Conservation (phyloP, 306 rosid genomes). For the Castanea mollissima region DNA sequence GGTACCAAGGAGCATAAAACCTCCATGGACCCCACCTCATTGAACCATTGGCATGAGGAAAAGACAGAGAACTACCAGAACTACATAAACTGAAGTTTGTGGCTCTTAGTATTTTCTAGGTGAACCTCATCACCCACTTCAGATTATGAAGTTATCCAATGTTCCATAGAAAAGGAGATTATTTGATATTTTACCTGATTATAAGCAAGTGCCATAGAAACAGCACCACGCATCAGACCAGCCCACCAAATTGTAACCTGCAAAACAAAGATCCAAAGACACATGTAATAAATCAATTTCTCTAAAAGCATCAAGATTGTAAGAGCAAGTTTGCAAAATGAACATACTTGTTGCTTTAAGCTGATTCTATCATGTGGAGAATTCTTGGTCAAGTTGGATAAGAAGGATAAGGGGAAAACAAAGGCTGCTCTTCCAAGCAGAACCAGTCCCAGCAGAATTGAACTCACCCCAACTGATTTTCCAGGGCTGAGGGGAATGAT, state of each 20-base stretch:
- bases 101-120: background rate
- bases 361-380: slow-evolving; percentile 57
- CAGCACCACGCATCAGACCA: slow-evolving; percentile 99
- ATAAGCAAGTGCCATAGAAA: slow-evolving; percentile 94
- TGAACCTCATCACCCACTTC: background rate
- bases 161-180: slow-evolving; percentile 6
- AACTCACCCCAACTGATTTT: slow-evolving; percentile 81
- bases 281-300: slow-evolving; percentile 3
- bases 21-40: background rate
- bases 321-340: slow-evolving; percentile 6
- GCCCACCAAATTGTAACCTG: slow-evolving; percentile 99
- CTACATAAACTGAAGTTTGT: background rate
- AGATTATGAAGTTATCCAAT: background rate
- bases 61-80: background rate
- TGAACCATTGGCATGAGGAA: background rate
- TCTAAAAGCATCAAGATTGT: background rate
- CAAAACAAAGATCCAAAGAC: slow-evolving; percentile 5
- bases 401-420: slow-evolving; percentile 79
- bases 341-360: slow-evolving; percentile 81
- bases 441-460: slow-evolving; percentile 74
- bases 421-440: slow-evolving; percentile 96
- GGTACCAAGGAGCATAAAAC: background rate
- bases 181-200: slow-evolving; percentile 65
- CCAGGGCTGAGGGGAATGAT: slow-evolving; percentile 55
- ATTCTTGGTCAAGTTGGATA: slow-evolving; percentile 81